Conservation (phyloP, 2,329 filamentous ascomycete species). For the Amphichorda felina region DNA sequence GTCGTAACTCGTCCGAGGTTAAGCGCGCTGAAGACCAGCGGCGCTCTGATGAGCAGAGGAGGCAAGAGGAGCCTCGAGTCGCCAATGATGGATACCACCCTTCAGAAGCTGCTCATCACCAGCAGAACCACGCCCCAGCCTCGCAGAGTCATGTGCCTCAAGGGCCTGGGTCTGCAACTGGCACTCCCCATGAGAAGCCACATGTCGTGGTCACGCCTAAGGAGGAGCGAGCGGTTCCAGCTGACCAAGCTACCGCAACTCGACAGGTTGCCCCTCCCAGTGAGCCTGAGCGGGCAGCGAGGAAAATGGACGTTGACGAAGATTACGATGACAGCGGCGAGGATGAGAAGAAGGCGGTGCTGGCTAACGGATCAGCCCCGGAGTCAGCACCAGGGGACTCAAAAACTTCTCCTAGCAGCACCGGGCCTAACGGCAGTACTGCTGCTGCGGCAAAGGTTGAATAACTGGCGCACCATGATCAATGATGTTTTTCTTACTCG, state of each 20-base stretch:
- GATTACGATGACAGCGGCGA: slow-evolving; percentile 93
- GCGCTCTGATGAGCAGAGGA: slow-evolving; percentile 44
- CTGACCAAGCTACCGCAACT: slow-evolving; percentile 23
- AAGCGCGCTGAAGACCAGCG: slow-evolving; percentile 54
- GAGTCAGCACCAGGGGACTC: neutral
- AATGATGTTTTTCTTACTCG: neutral
- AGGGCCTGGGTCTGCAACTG: slow-evolving; percentile 26
- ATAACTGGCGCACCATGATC: no score
- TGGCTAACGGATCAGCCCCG: slow-evolving; percentile 20
- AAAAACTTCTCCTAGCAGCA: slow-evolving; percentile 26
- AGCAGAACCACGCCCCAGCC: slow-evolving; percentile 31
- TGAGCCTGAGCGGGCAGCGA: slow-evolving; percentile 71
- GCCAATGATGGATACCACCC: slow-evolving; percentile 63
- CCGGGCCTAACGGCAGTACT: slow-evolving; percentile 31
- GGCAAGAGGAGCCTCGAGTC: slow-evolving; percentile 52
- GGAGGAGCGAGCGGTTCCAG: slow-evolving; percentile 44
- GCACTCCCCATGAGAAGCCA: slow-evolving; percentile 38
- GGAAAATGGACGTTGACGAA: slow-evolving; percentile 96
- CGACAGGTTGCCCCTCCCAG: slow-evolving; percentile 20
- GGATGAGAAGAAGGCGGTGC: slow-evolving; percentile 57
- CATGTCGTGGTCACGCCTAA: slow-evolving; percentile 25
- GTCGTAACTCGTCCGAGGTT: slow-evolving; percentile 66
- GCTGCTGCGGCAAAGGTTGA: slow-evolving; percentile 34
- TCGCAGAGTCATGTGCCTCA: neutral
- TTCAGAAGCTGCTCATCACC: slow-evolving; percentile 81